Evolutionary conservation across 345 rosid genomes (phyloP), one percentile per base, ranked within the genome.

Genomic region (Pistacia atlantica): DNA sequence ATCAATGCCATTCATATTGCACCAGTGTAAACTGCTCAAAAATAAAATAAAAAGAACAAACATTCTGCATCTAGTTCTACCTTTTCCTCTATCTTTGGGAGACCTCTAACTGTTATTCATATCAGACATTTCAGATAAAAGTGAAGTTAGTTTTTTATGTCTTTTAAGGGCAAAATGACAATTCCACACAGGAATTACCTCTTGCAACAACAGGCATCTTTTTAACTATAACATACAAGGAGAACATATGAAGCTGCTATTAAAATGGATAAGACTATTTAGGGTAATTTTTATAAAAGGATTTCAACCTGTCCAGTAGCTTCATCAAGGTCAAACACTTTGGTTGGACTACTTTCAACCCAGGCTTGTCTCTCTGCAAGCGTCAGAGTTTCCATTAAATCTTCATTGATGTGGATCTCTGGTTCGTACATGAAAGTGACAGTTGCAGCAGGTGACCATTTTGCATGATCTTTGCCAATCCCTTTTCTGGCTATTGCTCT

Each of bases 381-480:
- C 11, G 94, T 77, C 87, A 92, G 82, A 58, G 82, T 84, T 22
- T 87, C 94, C 97, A 93, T 90, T 95, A 96, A 38, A 48, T 92
- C 99, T 83, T 92, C 95, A 72, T 96, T 93, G 66, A 93, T 91
- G 33, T 84, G 84, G 11, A 96, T 93, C n/a, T 93, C 99, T 16
- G 99, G 97, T 80, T 92, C 95, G 79, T 88, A 92, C 97, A 96
- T 88, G 75, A 96, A 92, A 63, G 99, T 93, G 18, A 93, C 98
- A 48, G 99, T 93, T n/a, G 99, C 99, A 12, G 99, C 97, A 42
- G 99, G 99, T 45, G 98, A 93, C 98, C 98, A 93, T 80, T 96
- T 93, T 0, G 98, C 98, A 60, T 96, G 98, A 89, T 96, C 98
- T 84, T 93, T 96, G 56, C 95, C 97, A 6, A 96, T 96, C 35